Percentiles rank a stretch among this genome's conserved stretches.
Conservation (phyloP, 768 basidiomycete species). For the Kwoniella sp. region DNA sequence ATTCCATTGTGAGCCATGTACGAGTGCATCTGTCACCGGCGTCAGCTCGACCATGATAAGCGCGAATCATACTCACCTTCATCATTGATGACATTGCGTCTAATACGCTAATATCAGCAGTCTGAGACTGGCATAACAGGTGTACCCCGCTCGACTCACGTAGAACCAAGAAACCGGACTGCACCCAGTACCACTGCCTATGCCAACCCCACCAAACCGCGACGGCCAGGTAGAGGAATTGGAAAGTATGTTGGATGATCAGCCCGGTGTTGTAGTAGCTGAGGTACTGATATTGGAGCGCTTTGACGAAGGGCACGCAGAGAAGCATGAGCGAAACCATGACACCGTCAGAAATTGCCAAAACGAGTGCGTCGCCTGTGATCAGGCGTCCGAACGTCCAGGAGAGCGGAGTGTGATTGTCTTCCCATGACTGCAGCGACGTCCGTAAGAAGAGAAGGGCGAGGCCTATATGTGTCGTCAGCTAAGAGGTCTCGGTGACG, state of each 20-base stretch:
- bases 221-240: conserved; percentile 65
- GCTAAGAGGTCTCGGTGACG: too few species aligned
- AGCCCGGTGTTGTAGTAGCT: conserved; percentile 72
- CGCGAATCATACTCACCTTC: conserved; percentile 39
- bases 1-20: conserved; percentile 86
- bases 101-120: neutral
- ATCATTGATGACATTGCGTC: conserved; percentile 65
- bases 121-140: neutral
- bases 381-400: conserved; percentile 80
- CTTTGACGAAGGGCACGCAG: conserved; percentile 79
- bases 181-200: conserved; percentile 95
- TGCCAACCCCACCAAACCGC: conserved; percentile 89
- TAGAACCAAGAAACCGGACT: conserved; percentile 53
- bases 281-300: conserved; percentile 72
- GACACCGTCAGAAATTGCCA: conserved; percentile 77
- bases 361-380: conserved; percentile 72
- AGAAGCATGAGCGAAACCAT: conserved; percentile 68
- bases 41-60: conserved; percentile 3
- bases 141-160: conserved; percentile 33
- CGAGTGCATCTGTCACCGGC: conserved; percentile 71
- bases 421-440: conserved; percentile 58
- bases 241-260: conserved; percentile 72
- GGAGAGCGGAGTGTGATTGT: conserved; percentile 68
- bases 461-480: conserved; percentile 55
- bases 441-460: conserved; percentile 76